Conservation (phyloP, 331 rosid genomes). For the Rhamnella rubrinervis region DNA sequence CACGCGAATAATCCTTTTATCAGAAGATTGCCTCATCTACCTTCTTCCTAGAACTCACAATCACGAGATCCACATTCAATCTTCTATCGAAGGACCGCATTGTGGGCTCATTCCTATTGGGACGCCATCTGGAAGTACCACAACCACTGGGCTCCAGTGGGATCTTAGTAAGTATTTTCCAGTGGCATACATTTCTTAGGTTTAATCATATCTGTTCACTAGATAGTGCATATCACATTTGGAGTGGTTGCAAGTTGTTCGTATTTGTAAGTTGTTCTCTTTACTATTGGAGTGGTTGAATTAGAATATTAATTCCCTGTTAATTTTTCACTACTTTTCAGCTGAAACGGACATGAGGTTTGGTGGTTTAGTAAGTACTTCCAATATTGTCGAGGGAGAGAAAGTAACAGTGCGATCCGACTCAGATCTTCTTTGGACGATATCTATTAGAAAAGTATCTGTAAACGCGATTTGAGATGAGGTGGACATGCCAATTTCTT, state of each 20-base stretch:
- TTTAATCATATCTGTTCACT: background rate
- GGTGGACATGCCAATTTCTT: background rate
- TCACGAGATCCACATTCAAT: slow-evolving; percentile 70
- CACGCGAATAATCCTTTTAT: slow-evolving; percentile 65
- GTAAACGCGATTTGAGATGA: background rate
- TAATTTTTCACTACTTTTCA: slow-evolving; percentile 38
- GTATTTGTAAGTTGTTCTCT: too few relatives aligned
- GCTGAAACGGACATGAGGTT: slow-evolving; percentile 72
- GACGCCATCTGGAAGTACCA: slow-evolving; percentile 72
- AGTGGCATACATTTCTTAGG: background rate
- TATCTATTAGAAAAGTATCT: slow-evolving; percentile 55
- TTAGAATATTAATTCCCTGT: slow-evolving; percentile 2
- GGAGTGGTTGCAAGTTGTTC: too few relatives aligned
- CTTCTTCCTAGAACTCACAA: slow-evolving; percentile 69
- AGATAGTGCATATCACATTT: background rate
- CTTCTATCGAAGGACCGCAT: slow-evolving; percentile 86
- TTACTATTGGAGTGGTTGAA: background rate
- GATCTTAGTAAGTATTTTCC: slow-evolving; percentile 68
- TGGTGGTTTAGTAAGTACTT: slow-evolving; percentile 89
- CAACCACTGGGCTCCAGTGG: slow-evolving; percentile 91
- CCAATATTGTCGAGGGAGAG: slow-evolving; percentile 74
- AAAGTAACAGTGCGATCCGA: slow-evolving; percentile 76
- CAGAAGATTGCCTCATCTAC: slow-evolving; percentile 80
- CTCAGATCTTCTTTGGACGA: slow-evolving; percentile 95
- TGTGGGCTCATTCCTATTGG: slow-evolving; percentile 95